phyloP scores from a whole-genome alignment of 192 early-diverging fungal genomes.

The Backusella luteola region DNA sequence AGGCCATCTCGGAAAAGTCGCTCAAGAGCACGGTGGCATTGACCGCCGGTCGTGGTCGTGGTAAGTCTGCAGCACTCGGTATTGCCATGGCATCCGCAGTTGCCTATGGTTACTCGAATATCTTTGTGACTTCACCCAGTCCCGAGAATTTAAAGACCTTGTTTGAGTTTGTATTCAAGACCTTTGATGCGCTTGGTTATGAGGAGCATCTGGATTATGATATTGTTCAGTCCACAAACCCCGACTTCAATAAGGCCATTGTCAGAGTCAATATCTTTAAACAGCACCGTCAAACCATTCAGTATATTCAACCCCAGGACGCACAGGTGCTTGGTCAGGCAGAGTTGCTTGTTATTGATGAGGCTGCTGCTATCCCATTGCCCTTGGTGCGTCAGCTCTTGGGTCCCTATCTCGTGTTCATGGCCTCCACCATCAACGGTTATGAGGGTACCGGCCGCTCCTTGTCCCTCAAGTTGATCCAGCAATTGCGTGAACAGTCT shows the following conservation, averaged over 20 bases:
- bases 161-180: conserved; percentile 98
- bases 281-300: conserved; percentile 97
- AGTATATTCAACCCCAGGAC: conserved; percentile 97
- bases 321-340: conserved; percentile 91
- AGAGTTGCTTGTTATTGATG: conserved; percentile 97
- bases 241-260: conserved; percentile 92
- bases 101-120: conserved; percentile 98
- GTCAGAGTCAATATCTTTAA: conserved; percentile 95
- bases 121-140: conserved; percentile 96
- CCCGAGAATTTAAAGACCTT: conserved; percentile 98
- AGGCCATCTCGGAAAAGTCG: conserved; percentile 93
- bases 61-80: conserved; percentile 96
- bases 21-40: conserved; percentile 89
- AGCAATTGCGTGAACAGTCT: conserved; percentile 93
- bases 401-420: conserved; percentile 95
- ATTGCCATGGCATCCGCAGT: conserved; percentile 93
- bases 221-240: conserved; percentile 97
- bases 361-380: conserved; percentile 97
- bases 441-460: conserved; percentile 99
- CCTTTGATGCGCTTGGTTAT: conserved; percentile 97
- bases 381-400: conserved; percentile 88
- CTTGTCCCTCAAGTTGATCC: conserved; percentile 91
- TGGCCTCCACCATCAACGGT: conserved; percentile 99
- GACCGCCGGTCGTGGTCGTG: conserved; percentile 94
- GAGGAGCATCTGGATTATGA: conserved; percentile 99